Evolutionary conservation across 83 land plant species (phyloP), one percentile per base, ranked within the genome.

Genomic region (Thuja plicata): DNA sequence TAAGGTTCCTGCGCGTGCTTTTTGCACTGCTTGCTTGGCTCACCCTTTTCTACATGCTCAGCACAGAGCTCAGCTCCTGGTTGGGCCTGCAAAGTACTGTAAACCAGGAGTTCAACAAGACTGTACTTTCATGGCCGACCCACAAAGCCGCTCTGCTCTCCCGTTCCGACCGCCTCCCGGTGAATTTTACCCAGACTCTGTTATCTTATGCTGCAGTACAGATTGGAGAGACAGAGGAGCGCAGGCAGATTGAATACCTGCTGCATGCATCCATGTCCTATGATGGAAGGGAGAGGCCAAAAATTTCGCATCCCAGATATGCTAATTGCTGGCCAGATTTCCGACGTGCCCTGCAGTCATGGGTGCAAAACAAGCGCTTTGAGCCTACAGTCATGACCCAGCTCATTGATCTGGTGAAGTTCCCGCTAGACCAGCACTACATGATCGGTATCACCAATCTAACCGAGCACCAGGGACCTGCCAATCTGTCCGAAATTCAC

Each of bases 351-450:
- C 60, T 86, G 1, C 57, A 34, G 3, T 54, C 21, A 11, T 85
- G 87, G 87, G 87, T 55, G 5, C 70, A 54, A 13, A 85, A 85
- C 43, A 85, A 55, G 41, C 87, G 41, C 35, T 85, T 16, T 66
- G n/a, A 85, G 27, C 87, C 87, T 8, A 55, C 8, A 17, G 70
- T 85, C 5, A 85, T 85, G 87, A 66, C 70, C 5, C 70, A 85
- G 8, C 87, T 85, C 43, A 1, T 1, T 16, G 71, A 52, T 32
- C 87, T 85, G 41, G 70, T 85, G 32, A 85, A 85, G 21, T 11
- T 0, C 32, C 87, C 87, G 1, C 41, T 96, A 32, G 96, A 94
- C 79, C 54, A 80, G 78, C 90, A 91, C 82, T 90, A 90, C 83
- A 62, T 6, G 70, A 24, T 21, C 40, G 40, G 40, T 38, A 38